phyloP scores from a whole-genome alignment of 257 asterid genomes.

The Solanum medicagineum region DNA sequence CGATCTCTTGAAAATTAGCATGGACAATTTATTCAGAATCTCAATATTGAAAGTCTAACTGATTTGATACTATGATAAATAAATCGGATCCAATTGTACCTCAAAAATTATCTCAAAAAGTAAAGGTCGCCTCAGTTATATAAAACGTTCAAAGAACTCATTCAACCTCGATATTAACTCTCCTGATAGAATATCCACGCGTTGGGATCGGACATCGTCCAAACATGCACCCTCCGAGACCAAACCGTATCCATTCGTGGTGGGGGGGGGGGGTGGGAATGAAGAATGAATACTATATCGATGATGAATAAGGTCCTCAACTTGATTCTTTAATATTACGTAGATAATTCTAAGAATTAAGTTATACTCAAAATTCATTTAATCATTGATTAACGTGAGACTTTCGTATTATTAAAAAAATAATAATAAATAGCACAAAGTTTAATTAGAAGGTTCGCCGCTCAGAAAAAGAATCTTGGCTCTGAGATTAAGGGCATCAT shows the following conservation, averaged over 20 bases:
- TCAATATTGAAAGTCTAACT: too few relatives aligned
- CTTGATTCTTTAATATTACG: not conserved
- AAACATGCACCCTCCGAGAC: rapidly evolving
- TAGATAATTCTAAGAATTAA: not conserved
- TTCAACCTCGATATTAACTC: too few relatives aligned
- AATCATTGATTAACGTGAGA: not conserved
- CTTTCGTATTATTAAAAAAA: not conserved
- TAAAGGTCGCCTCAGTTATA: too few relatives aligned
- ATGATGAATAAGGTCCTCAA: not conserved
- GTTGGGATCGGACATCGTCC: too few relatives aligned
- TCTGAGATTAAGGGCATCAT: conserved; percentile 24
- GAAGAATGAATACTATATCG: not conserved
- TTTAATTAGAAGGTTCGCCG: conserved; percentile 55
- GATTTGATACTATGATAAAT: too few relatives aligned
- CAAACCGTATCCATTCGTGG: rapidly evolving
- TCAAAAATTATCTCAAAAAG: too few relatives aligned
- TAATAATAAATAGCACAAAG: conserved; percentile 9
- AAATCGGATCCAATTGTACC: too few relatives aligned
- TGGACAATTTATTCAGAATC: too few relatives aligned
- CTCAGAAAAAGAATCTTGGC: conserved; percentile 38
- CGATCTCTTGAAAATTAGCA: rapidly evolving
- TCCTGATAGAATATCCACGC: too few relatives aligned
- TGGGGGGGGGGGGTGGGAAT: too few relatives aligned
- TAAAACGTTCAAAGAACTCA: too few relatives aligned
- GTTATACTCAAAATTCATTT: not conserved